Percentiles rank a stretch among this genome's conserved stretches.
phyloP scores from a whole-genome alignment of 257 asterid species.

The Ligustrum vulgare region DNA sequence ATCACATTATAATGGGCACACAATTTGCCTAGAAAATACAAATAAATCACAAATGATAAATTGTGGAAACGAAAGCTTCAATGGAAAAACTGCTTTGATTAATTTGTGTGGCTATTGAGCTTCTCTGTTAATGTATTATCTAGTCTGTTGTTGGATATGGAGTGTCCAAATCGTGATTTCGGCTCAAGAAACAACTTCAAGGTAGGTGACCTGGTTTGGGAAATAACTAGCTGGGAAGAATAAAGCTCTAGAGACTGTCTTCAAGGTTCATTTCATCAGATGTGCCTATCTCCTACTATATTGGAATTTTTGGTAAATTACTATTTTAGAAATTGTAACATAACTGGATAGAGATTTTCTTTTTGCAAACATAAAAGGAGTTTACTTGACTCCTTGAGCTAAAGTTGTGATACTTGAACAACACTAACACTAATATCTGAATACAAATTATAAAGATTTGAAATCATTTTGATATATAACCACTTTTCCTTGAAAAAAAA shows the following conservation, averaged over 20 bases:
- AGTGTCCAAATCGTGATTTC: slow-evolving; percentile 34
- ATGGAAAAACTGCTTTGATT: background rate
- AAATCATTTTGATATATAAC: no score
- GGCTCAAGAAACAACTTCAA: slow-evolving; percentile 27
- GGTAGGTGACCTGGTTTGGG: slow-evolving; percentile 41
- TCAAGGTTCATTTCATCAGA: slow-evolving; percentile 36
- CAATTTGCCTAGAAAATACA: no score
- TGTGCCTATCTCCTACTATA: slow-evolving; percentile 58
- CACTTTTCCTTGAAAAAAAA: no score
- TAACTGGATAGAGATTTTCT: no score
- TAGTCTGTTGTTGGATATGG: slow-evolving; percentile 37
- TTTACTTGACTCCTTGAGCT: no score
- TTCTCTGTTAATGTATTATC: background rate
- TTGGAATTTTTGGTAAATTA: slow-evolving; percentile 55
- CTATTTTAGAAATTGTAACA: background rate
- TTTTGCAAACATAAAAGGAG: no score
- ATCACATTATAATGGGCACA: no score
- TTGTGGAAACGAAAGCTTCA: no score
- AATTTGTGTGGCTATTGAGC: background rate
- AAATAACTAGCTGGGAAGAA: slow-evolving; percentile 41
- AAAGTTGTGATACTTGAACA: no score
- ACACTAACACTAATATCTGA: no score
- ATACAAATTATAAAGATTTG: no score
- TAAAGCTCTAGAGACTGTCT: slow-evolving; percentile 9
- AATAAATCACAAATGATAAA: no score